Evolutionary conservation across 2,329 filamentous ascomycete species (phyloP).

Genomic region (Fusarium brachygibbosum): DNA sequence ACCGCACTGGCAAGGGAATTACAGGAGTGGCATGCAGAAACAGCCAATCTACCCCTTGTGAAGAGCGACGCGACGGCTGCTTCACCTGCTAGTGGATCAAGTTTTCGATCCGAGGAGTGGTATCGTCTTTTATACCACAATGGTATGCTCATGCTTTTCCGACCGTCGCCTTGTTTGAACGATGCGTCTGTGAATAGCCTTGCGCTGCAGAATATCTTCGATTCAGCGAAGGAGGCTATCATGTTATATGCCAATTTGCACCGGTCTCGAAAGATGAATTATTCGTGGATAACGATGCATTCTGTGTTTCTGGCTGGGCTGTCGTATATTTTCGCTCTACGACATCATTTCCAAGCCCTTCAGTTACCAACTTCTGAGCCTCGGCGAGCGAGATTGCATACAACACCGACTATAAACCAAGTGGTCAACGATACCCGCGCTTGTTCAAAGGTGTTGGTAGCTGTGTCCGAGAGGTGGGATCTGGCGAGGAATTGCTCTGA

Average conservation of each 20-base stretch:
- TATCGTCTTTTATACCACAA: slow-evolving; percentile 60
- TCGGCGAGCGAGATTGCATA: slow-evolving; percentile 37
- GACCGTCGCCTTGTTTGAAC: slow-evolving; percentile 55
- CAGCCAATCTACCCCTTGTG: slow-evolving; percentile 47
- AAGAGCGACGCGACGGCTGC: slow-evolving; percentile 40
- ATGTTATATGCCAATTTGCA: slow-evolving; percentile 60
- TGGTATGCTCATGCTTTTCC: slow-evolving; percentile 58
- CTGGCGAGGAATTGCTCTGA: slow-evolving; percentile 57
- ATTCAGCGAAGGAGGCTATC: slow-evolving; percentile 57
- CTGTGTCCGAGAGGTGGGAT: slow-evolving; percentile 60
- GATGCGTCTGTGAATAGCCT: slow-evolving; percentile 46
- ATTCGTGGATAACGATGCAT: slow-evolving; percentile 64
- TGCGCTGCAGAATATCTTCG: slow-evolving; percentile 56
- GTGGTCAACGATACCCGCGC: slow-evolving; percentile 59
- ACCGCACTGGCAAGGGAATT: slow-evolving; percentile 49
- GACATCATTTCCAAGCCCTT: slow-evolving; percentile 55
- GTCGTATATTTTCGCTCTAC: slow-evolving; percentile 59
- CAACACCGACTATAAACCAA: slow-evolving; percentile 57
- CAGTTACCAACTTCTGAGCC: slow-evolving; percentile 27
- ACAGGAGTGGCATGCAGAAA: slow-evolving; percentile 51
- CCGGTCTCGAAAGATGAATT: slow-evolving; percentile 61
- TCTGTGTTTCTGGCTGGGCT: slow-evolving; percentile 62
- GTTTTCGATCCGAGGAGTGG: slow-evolving; percentile 58
- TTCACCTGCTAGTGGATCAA: slow-evolving; percentile 51
- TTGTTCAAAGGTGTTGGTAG: slow-evolving; percentile 61